Evolutionary conservation across 345 rosid species (phyloP), one percentile per base, ranked within the genome.

Genomic region (Salix arbutifolia): DNA sequence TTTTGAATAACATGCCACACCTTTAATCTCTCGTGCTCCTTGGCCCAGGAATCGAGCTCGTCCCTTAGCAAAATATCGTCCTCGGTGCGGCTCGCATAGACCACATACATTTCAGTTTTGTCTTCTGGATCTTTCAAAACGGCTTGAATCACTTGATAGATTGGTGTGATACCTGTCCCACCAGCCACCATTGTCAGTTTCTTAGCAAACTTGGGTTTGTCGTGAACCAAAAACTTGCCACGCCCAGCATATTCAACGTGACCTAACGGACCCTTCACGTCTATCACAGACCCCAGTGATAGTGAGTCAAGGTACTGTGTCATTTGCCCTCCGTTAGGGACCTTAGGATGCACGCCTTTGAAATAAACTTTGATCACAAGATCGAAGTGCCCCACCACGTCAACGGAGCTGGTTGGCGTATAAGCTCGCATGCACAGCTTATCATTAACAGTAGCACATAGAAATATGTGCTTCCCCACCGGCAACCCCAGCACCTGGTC

Each of bases 161-260:
- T 86, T 0, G 99, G 99, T 3, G 98, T 93, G 30, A 96, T 91
- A 2, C 99, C 99, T 1, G 98, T 91, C 33, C 99, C 98, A n/a
- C 99, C 98, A 0, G 98, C 94, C 12, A 93, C 4, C 99, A 96
- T 96, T 0, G 97, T 89, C 53, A 96, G 86, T 80, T 90, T 96
- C 83, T 83, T 91, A 31, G 91, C 94, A 28, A 85, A 88, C 83
- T 86, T 92, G 1, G 93, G 91, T 81, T 91, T 90, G 38, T 98
- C 92, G 21, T 89, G 92, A n/a, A 90, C 95, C 72, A 58, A 6
- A 68, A 96, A 93, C 71, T 87, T 86, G 16, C 99, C 98, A 3
- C 87, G 82, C 0, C 97, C 95, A n/a, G 23, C 21, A 56, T 96
- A 96, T 70, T 93, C 97, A 2, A 93, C 89, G 82, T 93, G 95